A percentile compares a stretch with the other conserved stretches of the same genome.
Conservation (phyloP, 257 asterid genomes). For the Nicotiana sylvestris region DNA sequence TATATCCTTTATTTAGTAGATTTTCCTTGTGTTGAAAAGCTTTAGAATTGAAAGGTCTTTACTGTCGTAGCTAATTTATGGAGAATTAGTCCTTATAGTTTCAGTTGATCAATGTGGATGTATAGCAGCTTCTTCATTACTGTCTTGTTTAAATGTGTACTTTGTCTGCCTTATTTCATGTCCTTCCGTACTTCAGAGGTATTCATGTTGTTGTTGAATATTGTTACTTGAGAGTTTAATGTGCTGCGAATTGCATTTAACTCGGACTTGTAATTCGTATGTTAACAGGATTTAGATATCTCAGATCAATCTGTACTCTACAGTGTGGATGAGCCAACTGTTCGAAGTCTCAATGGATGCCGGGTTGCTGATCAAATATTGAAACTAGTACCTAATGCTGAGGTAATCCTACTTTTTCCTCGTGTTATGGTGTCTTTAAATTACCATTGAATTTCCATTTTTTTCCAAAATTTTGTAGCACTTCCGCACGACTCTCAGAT, state of each 20-base stretch:
- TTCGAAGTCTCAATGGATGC: constrained; percentile 91
- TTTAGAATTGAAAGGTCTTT: no score
- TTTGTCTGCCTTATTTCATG: background rate
- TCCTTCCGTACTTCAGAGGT: background rate
- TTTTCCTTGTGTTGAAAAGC: background rate
- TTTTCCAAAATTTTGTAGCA: constrained; percentile 17
- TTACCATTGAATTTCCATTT: background rate
- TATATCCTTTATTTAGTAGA: background rate
- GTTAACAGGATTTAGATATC: constrained; percentile 79
- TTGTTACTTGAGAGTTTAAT: background rate
- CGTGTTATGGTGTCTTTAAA: background rate
- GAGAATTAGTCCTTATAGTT: background rate
- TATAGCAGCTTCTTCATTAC: background rate
- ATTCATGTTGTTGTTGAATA: background rate
- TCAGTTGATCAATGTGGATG: background rate
- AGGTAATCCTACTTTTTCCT: constrained; percentile 36
- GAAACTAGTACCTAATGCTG: constrained; percentile 79
- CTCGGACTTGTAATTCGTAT: background rate
- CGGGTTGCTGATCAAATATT: constrained; percentile 96
- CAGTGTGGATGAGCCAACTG: constrained; percentile 85
- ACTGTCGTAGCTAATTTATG: background rate
- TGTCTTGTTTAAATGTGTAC: background rate
- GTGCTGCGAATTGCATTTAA: background rate
- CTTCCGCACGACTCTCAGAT: constrained; percentile 38
- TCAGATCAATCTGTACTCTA: constrained; percentile 64